Base-by-base conservation (phyloP, 73 alveolate species). In the Paraurostyla sp. region DNA sequence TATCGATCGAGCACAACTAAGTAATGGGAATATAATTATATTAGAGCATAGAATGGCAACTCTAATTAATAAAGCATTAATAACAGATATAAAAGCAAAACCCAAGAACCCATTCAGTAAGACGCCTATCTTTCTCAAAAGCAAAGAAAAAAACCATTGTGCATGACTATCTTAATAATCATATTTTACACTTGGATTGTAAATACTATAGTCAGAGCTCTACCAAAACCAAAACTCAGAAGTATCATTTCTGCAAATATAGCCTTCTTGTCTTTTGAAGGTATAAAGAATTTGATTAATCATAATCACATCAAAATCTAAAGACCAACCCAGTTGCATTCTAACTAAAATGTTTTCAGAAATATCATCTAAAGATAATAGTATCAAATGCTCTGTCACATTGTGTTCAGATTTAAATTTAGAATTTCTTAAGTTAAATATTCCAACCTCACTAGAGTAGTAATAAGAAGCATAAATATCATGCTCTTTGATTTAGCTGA, bases 31-130 rank as follows among this genome's bases (percentile, higher is more conserved):
- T 13, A 78, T 78, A 7, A 78, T 20, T 23, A 54, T 51, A 32
- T 54, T 52, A 2, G 89, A 78, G 50, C 89, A 78, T 6, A 42
- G 78, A 23, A 54, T 78, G n/a, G 91, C 91, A 1, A 81, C 82
- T n/a, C 91, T 54, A 30, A 81, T 81, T 18, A 81, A 71, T 3
- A 81, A 30, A 13, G 57, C 91, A 81, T 81, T 81, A 13, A 81
- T 81, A n/a, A 56, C 0, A 0, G 91, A 81, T n/a, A 81, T 13
- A 27, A 46, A 32, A 9, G 59, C 81, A 54, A 46, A 81, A 13
- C 83, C 81, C 15, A 52, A 3, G 33, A 59, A 13, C 3, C 43
- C 69, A 15, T 18, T 1, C 0, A 81, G 1, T 9, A 81, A 16
- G 0, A 54, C 0, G 3, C n/a, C 43, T 2, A 81, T 6, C 58